Evolutionary conservation across 2,329 filamentous ascomycete genomes (phyloP).

Genomic region (Myriosclerotinia curreyana): DNA sequence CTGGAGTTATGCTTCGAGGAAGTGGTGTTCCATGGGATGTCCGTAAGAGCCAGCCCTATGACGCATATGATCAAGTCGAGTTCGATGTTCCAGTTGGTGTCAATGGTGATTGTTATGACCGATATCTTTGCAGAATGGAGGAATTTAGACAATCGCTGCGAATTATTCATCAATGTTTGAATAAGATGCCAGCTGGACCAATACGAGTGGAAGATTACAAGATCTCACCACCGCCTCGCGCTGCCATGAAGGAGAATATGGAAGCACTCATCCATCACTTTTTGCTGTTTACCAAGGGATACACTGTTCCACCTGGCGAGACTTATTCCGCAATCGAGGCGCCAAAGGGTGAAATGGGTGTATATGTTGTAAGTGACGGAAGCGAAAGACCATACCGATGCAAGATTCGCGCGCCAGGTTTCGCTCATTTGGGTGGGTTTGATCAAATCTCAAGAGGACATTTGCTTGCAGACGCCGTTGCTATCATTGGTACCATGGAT

Average conservation of each 20-base stretch:
- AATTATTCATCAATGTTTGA: constrained; percentile 98
- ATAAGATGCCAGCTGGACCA: constrained; percentile 96
- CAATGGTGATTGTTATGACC: constrained; percentile 98
- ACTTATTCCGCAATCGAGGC: constrained; percentile 98
- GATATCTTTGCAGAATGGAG: constrained; percentile 98
- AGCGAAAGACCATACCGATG: constrained; percentile 95
- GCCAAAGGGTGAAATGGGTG: constrained; percentile 99
- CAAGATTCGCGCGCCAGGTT: constrained; percentile 95
- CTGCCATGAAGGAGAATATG: constrained; percentile 99
- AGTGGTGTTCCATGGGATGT: constrained; percentile 96
- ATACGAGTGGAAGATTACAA: constrained; percentile 99
- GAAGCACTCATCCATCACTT: constrained; percentile 99
- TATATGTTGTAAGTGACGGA: constrained; percentile 93
- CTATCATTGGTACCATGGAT: constrained; percentile 90
- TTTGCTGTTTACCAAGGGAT: constrained; percentile 97
- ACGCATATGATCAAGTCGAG: constrained; percentile 96
- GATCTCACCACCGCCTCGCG: constrained; percentile 88
- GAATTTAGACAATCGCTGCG: constrained; percentile 97
- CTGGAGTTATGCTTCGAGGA: constrained; percentile 95
- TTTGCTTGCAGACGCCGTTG: constrained; percentile 91
- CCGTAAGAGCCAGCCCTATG: constrained; percentile 94
- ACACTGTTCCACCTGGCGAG: constrained; percentile 93
- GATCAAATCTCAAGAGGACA: constrained; percentile 92
- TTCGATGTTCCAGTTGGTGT: constrained; percentile 96
- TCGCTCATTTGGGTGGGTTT: constrained; percentile 90